Evolutionary conservation across 192 early-diverging fungal genomes (phyloP).

Genomic region (Pilobolus umbonatus): DNA sequence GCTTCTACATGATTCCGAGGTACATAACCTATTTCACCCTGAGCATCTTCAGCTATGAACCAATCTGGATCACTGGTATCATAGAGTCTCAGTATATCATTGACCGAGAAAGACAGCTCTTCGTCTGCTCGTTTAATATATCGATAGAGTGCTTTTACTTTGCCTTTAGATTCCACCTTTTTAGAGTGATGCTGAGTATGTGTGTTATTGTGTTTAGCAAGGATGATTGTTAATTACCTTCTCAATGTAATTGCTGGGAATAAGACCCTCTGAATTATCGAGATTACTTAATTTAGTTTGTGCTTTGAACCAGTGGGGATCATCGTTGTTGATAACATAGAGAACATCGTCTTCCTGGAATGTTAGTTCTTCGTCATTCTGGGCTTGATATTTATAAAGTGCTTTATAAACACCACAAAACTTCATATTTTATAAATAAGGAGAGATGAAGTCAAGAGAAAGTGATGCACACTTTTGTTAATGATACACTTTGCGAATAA

Average conservation of each 20-base stretch:
- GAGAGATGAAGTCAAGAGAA: too few species aligned
- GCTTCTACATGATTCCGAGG: conserved; percentile 82
- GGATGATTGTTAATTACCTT: conserved; percentile 12
- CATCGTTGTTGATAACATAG: conserved; percentile 81
- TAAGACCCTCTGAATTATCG: conserved; percentile 62
- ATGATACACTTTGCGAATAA: too few species aligned
- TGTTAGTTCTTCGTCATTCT: conserved; percentile 78
- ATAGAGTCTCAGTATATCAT: conserved; percentile 66
- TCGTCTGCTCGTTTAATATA: conserved; percentile 79
- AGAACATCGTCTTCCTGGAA: conserved; percentile 85
- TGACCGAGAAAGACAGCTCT: conserved; percentile 76
- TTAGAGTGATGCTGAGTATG: not conserved
- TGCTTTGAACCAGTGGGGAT: conserved; percentile 91
- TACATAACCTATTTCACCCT: conserved; percentile 71
- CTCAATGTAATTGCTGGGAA: conserved; percentile 89
- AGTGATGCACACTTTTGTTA: too few species aligned
- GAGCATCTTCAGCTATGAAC: conserved; percentile 73
- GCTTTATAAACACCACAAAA: conserved; percentile 62
- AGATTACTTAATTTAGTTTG: conserved; percentile 56
- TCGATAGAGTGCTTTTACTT: conserved; percentile 66
- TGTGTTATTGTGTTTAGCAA: not conserved
- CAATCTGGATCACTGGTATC: conserved; percentile 89
- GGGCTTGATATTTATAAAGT: conserved; percentile 87
- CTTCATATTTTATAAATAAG: conserved; percentile 41
- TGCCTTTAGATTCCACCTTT: conserved; percentile 52